Conservation (phyloP, 371 early-diverging fungal species). For the Caulochytrium protostelioides region DNA sequence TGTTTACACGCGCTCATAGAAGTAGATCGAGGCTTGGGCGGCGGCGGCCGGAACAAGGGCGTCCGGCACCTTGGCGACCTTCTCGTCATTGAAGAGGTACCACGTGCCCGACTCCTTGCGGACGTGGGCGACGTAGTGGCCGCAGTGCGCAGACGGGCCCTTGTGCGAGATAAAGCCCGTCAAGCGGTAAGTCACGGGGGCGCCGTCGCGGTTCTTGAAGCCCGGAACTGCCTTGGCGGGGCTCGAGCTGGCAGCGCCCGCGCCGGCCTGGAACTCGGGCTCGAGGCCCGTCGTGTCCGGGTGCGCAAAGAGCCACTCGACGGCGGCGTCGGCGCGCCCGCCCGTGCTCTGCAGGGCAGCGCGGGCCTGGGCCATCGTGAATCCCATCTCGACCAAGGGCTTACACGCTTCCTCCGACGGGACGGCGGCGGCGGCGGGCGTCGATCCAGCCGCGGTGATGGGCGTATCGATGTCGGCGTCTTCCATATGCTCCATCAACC, state of each 20-base stretch:
- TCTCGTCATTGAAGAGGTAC: constrained; percentile 85
- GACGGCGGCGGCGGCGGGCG: not conserved
- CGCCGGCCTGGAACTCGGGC: no score
- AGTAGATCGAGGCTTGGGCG: no score
- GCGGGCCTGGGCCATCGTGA: constrained; percentile 51
- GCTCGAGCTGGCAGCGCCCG: no score
- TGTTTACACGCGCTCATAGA: no score
- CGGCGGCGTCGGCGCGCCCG: constrained; percentile 66
- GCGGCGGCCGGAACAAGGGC: no score
- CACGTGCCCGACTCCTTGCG: constrained; percentile 33
- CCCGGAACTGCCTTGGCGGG: no score
- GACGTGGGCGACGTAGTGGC: constrained; percentile 86
- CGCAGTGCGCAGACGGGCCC: constrained; percentile 88
- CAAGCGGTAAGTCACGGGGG: constrained; percentile 44
- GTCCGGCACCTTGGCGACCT: constrained; percentile 47
- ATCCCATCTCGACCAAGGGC: constrained; percentile 76
- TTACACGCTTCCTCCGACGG: constrained; percentile 22
- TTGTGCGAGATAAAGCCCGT: constrained; percentile 78
- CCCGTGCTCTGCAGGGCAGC: constrained; percentile 62
- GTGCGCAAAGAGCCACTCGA: constrained; percentile 85
- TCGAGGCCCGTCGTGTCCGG: constrained; percentile 36
- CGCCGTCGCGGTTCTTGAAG: constrained; percentile 3
- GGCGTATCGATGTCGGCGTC: constrained; percentile 35
- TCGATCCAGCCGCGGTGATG: not conserved
- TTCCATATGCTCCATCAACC: constrained; percentile 89